Evolutionary conservation across 1,139 yeast species (phyloP).

Genomic region (Torulaspora globosa): DNA sequence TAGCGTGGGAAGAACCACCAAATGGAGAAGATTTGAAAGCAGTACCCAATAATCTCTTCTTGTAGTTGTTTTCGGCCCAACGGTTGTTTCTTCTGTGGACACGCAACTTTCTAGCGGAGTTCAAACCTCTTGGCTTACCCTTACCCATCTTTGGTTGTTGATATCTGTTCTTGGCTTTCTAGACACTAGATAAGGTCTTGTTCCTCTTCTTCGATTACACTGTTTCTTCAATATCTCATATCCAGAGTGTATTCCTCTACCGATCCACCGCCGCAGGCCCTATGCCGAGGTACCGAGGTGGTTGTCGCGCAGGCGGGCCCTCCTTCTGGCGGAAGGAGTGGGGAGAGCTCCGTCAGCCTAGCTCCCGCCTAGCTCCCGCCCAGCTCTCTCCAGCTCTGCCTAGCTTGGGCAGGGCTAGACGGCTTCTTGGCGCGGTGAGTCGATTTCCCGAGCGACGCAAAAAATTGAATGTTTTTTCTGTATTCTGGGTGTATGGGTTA

Average conservation of each 20-base stretch:
- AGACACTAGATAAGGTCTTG: neutral
- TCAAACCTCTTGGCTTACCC: conserved; percentile 62
- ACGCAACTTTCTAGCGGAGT: conserved; percentile 99
- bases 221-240: conserved; percentile 6
- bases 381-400: neutral
- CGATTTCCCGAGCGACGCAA: conserved; percentile 1
- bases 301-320: neutral
- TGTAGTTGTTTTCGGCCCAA: conserved; percentile 98
- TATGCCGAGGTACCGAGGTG: neutral
- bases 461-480: neutral
- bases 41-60: conserved; percentile 98
- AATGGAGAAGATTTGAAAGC: conserved; percentile 99
- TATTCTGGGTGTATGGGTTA: conserved; percentile 3
- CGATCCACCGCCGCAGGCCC: neutral
- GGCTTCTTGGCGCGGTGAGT: neutral
- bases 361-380: neutral
- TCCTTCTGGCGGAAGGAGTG: neutral
- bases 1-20: conserved; percentile 99
- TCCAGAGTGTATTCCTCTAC: neutral
- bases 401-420: too few species aligned
- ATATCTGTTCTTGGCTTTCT: conserved; percentile 19
- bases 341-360: too few species aligned
- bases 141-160: conserved; percentile 40
- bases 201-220: neutral
- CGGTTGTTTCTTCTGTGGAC: conserved; percentile 99